Percentiles rank a stretch among this genome's conserved stretches.
These are phyloP conservation scores for Puccinia sorghi DNA, from an alignment of 1,284 basidiomycete genomes.

Conservation along the genomic window DNA sequence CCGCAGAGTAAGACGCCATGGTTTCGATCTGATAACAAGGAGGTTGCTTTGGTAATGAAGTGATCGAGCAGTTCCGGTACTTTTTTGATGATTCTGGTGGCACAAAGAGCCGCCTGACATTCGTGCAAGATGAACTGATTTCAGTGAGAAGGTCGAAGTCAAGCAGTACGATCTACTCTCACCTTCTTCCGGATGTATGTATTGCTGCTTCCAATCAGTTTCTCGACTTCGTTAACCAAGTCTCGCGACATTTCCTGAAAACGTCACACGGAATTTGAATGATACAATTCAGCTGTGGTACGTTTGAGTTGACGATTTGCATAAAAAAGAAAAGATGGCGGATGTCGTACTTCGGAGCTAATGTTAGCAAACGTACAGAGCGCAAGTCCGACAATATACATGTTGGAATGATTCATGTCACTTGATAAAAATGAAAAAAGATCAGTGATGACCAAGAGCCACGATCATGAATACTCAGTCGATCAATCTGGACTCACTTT, in stretches of 20 bases:
- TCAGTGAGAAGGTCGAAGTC: background rate
- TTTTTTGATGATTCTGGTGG: constrained; percentile 91
- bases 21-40: constrained; percentile 89
- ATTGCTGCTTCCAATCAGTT: constrained; percentile 93
- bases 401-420: constrained; percentile 99
- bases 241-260: constrained; percentile 88
- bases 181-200: constrained; percentile 99
- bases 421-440: constrained; percentile 61
- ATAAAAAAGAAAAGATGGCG: constrained; percentile 54
- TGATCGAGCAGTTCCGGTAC: constrained; percentile 96
- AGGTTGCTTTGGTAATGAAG: constrained; percentile 83
- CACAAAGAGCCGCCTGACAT: constrained; percentile 85
- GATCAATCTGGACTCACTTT: constrained; percentile 69
- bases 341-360: constrained; percentile 71
- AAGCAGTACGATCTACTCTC: constrained; percentile 49
- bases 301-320: background rate
- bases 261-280: background rate
- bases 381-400: constrained; percentile 96
- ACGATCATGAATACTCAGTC: constrained; percentile 14
- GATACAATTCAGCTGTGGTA: background rate
- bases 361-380: constrained; percentile 99
- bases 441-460: constrained; percentile 6
- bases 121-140: constrained; percentile 7
- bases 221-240: constrained; percentile 94
- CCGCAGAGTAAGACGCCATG: constrained; percentile 93